Evolutionary conservation across 305 asterid species (phyloP).

Genomic region (Lippia alba): DNA sequence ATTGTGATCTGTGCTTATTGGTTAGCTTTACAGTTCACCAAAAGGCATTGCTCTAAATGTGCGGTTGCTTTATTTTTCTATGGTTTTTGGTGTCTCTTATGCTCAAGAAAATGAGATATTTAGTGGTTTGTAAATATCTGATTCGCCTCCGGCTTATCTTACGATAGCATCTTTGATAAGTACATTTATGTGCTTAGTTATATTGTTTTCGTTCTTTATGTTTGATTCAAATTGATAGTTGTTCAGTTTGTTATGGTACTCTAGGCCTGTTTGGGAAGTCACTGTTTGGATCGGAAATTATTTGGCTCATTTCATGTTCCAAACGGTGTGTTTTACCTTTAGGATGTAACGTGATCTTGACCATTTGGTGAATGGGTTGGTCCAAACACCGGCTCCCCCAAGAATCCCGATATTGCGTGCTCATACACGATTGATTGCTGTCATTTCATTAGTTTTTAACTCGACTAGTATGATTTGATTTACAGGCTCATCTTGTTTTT

Average conservation of each 20-base stretch:
- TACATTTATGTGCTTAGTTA: slow-evolving; percentile 10
- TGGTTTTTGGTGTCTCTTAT: slow-evolving; percentile 14
- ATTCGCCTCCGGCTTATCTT: not conserved
- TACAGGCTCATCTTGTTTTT: slow-evolving; percentile 12
- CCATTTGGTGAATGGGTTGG: too few species aligned
- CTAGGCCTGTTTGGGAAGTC: too few species aligned
- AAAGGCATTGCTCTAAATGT: slow-evolving; percentile 21
- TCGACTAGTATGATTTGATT: slow-evolving; percentile 5
- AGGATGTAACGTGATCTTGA: too few species aligned
- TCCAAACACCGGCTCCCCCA: too few species aligned
- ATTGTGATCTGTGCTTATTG: slow-evolving; percentile 30
- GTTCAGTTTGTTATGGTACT: too few species aligned
- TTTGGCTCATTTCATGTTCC: too few species aligned
- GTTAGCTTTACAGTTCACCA: slow-evolving; percentile 10
- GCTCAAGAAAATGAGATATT: slow-evolving; percentile 18
- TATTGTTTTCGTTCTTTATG: not conserved
- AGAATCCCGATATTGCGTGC: not conserved
- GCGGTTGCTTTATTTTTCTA: slow-evolving; percentile 27
- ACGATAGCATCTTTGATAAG: slow-evolving; percentile 19
- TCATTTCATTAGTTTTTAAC: slow-evolving; percentile 3
- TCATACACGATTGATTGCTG: slow-evolving; percentile 9
- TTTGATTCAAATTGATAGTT: too few species aligned
- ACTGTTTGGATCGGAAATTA: too few species aligned
- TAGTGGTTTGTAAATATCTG: slow-evolving; percentile 15
- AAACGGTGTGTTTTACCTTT: too few species aligned